A percentile compares a stretch with the other conserved stretches of the same genome.
These are phyloP conservation scores for Blastobotrys arbuscula DNA, from an alignment of 1,139 yeast species.

Conservation along the genomic window DNA sequence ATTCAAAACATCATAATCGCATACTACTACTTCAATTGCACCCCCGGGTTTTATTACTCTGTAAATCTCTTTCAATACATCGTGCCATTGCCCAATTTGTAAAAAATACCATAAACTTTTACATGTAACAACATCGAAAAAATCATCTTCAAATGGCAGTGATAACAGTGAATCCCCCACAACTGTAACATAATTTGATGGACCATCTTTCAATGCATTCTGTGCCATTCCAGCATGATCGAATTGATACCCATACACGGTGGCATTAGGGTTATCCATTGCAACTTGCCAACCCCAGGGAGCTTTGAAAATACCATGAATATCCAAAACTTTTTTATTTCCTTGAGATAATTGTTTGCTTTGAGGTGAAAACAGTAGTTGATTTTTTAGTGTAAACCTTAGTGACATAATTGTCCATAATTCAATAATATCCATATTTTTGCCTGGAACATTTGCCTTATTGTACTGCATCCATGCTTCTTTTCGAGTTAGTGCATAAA, in stretches of 20 bases:
- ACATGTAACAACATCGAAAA: constrained; percentile 34
- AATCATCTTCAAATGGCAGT: constrained; percentile 35
- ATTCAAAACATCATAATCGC: constrained; percentile 30
- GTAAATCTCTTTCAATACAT: constrained; percentile 34
- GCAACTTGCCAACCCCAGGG: constrained; percentile 41
- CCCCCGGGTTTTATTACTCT: constrained; percentile 41
- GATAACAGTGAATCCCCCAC: constrained; percentile 29
- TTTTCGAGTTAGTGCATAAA: constrained; percentile 31
- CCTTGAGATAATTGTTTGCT: constrained; percentile 7
- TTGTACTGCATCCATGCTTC: constrained; percentile 32
- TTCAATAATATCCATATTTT: constrained; percentile 25
- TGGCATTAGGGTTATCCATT: constrained; percentile 33
- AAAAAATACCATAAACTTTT: constrained; percentile 33
- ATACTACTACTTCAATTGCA: constrained; percentile 31
- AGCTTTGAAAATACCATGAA: constrained; percentile 32
- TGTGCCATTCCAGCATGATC: constrained; percentile 21
- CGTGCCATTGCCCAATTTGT: constrained; percentile 32
- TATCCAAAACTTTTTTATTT: constrained; percentile 24
- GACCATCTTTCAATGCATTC: constrained; percentile 25
- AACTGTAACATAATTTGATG: constrained; percentile 30
- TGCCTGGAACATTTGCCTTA: constrained; percentile 15
- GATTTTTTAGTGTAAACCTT: constrained; percentile 27
- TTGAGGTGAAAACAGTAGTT: constrained; percentile 18
- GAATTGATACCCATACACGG: constrained; percentile 32
- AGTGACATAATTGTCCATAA: constrained; percentile 34